Percentiles rank a stretch among this genome's conserved stretches.
phyloP scores from a whole-genome alignment of 2,329 filamentous ascomycete species.

The Venturia pyrina region DNA sequence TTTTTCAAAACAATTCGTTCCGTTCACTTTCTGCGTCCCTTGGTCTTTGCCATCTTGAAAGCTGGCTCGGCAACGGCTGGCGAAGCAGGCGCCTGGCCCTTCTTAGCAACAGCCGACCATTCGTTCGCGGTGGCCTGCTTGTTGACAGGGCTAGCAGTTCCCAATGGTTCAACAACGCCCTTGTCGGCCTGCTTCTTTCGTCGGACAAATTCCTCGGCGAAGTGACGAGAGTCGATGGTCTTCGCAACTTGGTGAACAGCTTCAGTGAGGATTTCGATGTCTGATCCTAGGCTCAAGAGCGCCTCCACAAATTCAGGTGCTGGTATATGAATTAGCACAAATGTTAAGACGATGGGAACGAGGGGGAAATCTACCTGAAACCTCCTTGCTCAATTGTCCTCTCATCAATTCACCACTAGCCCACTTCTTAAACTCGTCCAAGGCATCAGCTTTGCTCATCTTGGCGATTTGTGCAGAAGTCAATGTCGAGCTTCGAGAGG shows the following conservation, averaged over 20 bases:
- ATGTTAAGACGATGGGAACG: not conserved
- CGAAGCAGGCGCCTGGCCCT: conserved; percentile 29
- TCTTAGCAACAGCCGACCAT: conserved; percentile 98
- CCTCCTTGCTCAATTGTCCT: conserved; percentile 53
- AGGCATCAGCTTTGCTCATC: conserved; percentile 50
- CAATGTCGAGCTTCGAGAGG: conserved; percentile 37
- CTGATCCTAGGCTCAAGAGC: conserved; percentile 64
- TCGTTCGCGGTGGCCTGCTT: conserved; percentile 34
- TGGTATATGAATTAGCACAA: conserved; percentile 27
- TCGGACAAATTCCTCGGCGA: conserved; percentile 87
- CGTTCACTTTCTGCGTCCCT: conserved; percentile 10
- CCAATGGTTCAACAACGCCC: conserved; percentile 68
- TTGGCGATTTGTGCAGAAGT: conserved; percentile 22
- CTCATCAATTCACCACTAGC: conserved; percentile 67
- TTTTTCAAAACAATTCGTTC: not conserved
- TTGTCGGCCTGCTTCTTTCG: conserved; percentile 90
- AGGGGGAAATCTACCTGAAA: conserved; percentile 47
- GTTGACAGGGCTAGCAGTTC: conserved; percentile 42
- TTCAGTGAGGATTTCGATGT: conserved; percentile 76
- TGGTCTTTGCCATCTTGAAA: conserved; percentile 11
- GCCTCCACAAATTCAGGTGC: conserved; percentile 73
- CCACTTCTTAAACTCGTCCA: conserved; percentile 94
- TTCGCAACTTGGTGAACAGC: conserved; percentile 78
- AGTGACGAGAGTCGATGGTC: conserved; percentile 86
- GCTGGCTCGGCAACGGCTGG: not conserved